Conservation (phyloP, 2,329 filamentous ascomycete genomes). For the Sphaceloma murrayae region DNA sequence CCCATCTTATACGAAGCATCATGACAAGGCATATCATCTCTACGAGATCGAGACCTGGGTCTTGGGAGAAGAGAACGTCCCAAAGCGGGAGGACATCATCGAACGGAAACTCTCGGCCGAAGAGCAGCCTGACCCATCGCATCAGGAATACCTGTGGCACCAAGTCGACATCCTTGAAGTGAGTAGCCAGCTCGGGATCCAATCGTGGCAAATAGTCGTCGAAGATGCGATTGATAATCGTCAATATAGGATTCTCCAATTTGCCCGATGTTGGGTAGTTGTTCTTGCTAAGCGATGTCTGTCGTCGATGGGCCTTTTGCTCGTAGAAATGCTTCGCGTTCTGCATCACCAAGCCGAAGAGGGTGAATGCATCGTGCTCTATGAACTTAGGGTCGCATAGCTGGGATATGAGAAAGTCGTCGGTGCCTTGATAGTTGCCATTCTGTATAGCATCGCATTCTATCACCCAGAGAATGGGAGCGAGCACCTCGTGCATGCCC, state of each 20-base stretch:
- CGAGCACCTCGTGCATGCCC: constrained; percentile 94
- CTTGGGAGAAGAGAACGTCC: constrained; percentile 85
- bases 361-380: constrained; percentile 81
- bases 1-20: constrained; percentile 85
- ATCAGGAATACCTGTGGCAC: constrained; percentile 96
- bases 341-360: constrained; percentile 84
- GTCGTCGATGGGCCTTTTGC: constrained; percentile 37
- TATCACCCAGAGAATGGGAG: constrained; percentile 77
- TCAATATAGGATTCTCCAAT: constrained; percentile 63
- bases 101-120: constrained; percentile 87
- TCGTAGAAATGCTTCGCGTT: constrained; percentile 81
- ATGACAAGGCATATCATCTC: constrained; percentile 91
- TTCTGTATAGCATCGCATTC: constrained; percentile 62
- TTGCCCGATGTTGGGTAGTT: constrained; percentile 29
- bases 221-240: constrained; percentile 78
- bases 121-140: constrained; percentile 90
- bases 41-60: constrained; percentile 67
- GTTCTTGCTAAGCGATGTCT: constrained; percentile 25
- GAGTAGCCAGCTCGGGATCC: constrained; percentile 72
- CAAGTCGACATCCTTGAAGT: constrained; percentile 75
- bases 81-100: constrained; percentile 74
- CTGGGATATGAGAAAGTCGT: constrained; percentile 50
- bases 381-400: constrained; percentile 64
- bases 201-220: constrained; percentile 66
- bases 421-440: constrained; percentile 17